These are phyloP conservation scores for Meripilus lineatus DNA, from an alignment of 1,284 basidiomycete genomes.

Conservation along the genomic window DNA sequence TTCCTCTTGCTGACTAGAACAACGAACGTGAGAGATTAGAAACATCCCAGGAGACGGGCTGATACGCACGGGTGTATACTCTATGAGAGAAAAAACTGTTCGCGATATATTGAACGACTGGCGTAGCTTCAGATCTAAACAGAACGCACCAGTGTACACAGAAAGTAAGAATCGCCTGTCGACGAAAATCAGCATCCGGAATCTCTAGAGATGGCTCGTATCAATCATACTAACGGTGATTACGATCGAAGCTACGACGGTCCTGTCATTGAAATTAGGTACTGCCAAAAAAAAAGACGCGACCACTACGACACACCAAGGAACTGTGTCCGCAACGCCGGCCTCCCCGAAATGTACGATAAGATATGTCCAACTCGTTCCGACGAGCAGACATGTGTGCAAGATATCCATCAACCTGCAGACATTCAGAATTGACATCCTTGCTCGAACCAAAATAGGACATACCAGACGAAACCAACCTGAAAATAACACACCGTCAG, in stretches of 20 bases:
- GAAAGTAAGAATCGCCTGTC: conserved; percentile 1
- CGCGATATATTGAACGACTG: not conserved
- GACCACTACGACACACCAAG: not conserved
- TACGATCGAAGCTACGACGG: not conserved
- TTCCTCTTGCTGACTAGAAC: not conserved
- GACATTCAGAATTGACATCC: not conserved
- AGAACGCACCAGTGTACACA: not conserved
- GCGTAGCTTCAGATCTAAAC: not conserved
- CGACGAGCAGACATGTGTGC: not conserved
- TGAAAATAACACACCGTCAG: not conserved
- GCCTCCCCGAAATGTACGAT: conserved; percentile 1
- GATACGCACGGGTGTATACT: not conserved
- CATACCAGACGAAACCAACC: conserved; percentile 6
- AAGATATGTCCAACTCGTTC: conserved; percentile 1
- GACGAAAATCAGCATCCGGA: too few species aligned
- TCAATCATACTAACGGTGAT: not conserved
- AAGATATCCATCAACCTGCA: not conserved
- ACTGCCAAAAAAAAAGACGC: not conserved
- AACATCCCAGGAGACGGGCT: not conserved
- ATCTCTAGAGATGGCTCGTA: too few species aligned
- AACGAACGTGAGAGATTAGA: not conserved
- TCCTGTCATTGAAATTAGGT: not conserved
- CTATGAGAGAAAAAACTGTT: conserved; percentile 1
- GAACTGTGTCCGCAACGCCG: not conserved
- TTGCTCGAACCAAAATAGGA: not conserved